phyloP scores from a whole-genome alignment of 495 filamentous ascomycete genomes.

The Neurospora sp. region DNA sequence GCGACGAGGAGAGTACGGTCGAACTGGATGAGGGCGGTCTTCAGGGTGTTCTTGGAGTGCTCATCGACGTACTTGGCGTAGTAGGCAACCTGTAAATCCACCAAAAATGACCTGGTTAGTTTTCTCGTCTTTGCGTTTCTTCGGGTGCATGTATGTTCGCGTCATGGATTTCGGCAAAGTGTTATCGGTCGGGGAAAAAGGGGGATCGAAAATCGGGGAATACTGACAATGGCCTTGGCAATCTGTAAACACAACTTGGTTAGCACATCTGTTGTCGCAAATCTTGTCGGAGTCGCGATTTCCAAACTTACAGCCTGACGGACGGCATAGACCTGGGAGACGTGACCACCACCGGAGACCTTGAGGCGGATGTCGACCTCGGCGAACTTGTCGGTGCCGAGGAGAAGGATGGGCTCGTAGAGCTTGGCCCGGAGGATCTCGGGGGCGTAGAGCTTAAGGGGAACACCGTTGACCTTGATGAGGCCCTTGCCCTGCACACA shows the following conservation, averaged over 20 bases:
- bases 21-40: constrained; percentile 87
- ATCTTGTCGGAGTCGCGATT: neutral
- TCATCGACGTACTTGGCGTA: constrained; percentile 99
- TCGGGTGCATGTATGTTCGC: neutral
- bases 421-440: constrained; percentile 95
- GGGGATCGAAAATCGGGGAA: neutral
- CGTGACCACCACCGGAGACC: constrained; percentile 92
- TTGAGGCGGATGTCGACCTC: constrained; percentile 89
- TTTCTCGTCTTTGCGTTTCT: neutral
- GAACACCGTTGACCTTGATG: constrained; percentile 97
- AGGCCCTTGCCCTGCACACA: constrained; percentile 50
- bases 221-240: constrained; percentile 53
- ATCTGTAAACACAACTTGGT: constrained; percentile 38
- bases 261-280: constrained; percentile 6
- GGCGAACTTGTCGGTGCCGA: constrained; percentile 89
- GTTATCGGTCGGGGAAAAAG: constrained; percentile 1
- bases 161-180: neutral
- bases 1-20: constrained; percentile 95
- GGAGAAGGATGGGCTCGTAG: constrained; percentile 94
- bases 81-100: constrained; percentile 59
- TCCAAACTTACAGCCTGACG: constrained; percentile 60
- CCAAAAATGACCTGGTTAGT: constrained; percentile 1
- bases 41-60: constrained; percentile 98
- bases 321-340: constrained; percentile 96
- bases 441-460: constrained; percentile 84